A percentile compares a stretch with the other conserved stretches of the same genome.
phyloP scores from a whole-genome alignment of 257 asterid species.

The Anisodus tanguticus region DNA sequence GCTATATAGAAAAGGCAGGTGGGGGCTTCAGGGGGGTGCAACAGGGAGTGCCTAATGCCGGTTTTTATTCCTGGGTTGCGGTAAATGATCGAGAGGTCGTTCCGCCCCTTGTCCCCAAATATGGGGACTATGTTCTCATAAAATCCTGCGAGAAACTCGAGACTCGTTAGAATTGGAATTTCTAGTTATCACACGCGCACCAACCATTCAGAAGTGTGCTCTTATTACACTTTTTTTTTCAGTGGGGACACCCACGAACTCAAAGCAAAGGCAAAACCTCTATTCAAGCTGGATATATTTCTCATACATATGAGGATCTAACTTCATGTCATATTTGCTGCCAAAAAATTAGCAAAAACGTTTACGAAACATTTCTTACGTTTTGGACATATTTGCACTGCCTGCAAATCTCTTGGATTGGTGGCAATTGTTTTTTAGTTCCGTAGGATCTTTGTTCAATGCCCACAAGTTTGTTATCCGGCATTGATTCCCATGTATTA shows the following conservation, averaged over 20 bases:
- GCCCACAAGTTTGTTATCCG: not conserved
- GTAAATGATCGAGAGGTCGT: too few species aligned
- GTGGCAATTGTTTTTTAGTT: too few species aligned
- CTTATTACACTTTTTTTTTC: not conserved
- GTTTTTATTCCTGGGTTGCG: too few species aligned
- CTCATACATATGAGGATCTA: not conserved
- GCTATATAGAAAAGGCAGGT: too few species aligned
- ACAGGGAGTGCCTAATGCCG: too few species aligned
- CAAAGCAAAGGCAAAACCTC: not conserved
- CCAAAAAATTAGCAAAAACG: not conserved
- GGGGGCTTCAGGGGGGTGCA: too few species aligned
- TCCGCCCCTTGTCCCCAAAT: too few species aligned
- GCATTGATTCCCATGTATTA: not conserved
- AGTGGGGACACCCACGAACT: not conserved
- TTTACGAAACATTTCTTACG: not conserved
- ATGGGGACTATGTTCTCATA: too few species aligned
- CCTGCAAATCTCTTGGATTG: not conserved
- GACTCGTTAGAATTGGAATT: too few species aligned
- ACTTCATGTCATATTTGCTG: not conserved
- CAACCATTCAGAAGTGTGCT: not conserved
- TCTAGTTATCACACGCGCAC: too few species aligned
- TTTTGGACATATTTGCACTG: not conserved
- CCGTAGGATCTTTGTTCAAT: not conserved
- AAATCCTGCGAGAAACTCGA: too few species aligned
- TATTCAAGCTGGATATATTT: not conserved